phyloP scores from a whole-genome alignment of 2,329 filamentous ascomycete species.

The Bipolaris cookei region DNA sequence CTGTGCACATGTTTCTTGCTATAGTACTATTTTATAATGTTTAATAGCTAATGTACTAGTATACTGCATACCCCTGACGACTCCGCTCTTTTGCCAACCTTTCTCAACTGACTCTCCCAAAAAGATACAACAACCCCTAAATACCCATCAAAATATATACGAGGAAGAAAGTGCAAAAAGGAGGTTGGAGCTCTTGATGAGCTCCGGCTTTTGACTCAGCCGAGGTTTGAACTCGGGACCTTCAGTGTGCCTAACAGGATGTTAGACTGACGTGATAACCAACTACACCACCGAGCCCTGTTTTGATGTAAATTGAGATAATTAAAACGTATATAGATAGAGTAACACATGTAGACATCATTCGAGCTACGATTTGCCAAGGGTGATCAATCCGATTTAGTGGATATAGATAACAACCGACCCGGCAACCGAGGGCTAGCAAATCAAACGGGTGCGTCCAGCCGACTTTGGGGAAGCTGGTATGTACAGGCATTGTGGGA shows the following conservation, averaged over 20 bases:
- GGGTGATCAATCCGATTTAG: too few species aligned
- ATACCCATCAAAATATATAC: not conserved
- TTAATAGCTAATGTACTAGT: not conserved
- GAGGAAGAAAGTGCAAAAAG: not conserved
- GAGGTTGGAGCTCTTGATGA: not conserved
- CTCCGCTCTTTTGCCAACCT: not conserved
- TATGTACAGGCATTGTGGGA: not conserved
- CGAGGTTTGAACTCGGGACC: constrained; percentile 21
- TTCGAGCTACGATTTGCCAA: too few species aligned
- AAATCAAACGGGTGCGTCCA: too few species aligned
- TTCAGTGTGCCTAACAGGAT: constrained; percentile 24
- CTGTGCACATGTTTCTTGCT: not conserved
- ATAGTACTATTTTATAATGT: not conserved
- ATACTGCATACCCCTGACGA: not conserved
- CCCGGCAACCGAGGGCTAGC: too few species aligned
- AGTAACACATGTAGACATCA: too few species aligned
- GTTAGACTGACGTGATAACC: constrained; percentile 58
- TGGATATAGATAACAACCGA: too few species aligned
- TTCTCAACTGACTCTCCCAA: not conserved
- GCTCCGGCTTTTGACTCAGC: constrained; percentile 16
- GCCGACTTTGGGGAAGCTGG: too few species aligned
- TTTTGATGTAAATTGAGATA: not conserved
- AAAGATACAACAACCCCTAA: not conserved
- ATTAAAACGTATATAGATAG: not conserved
- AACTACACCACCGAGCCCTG: constrained; percentile 53